Conservation (phyloP, 352 stramenopile species). For the Saprolegnia diclina region DNA sequence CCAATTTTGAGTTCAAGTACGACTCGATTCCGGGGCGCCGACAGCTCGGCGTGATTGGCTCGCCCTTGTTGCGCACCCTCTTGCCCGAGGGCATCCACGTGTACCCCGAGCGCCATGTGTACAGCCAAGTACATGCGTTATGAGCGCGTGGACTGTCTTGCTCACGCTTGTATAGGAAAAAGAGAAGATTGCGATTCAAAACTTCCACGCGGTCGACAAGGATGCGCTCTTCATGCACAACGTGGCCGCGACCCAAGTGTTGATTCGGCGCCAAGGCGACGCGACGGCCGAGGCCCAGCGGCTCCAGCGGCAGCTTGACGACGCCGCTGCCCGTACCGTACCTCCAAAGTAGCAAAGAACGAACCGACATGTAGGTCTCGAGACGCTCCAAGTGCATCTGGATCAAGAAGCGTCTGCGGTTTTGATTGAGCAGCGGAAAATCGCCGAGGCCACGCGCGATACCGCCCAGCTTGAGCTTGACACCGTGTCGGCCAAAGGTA, state of each 20-base stretch:
- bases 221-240: conserved; percentile 90
- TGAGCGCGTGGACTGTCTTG: background rate
- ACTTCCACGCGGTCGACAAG: conserved; percentile 86
- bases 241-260: conserved; percentile 81
- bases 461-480: conserved; percentile 39
- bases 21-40: conserved; percentile 59
- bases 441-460: conserved; percentile 39
- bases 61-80: conserved; percentile 43
- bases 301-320: conserved; percentile 35
- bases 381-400: conserved; percentile 45
- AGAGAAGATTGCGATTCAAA: conserved; percentile 60
- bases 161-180: conserved; percentile 29
- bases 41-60: conserved; percentile 64
- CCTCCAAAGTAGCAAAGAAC: no score
- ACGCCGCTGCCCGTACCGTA: conserved; percentile 35
- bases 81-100: conserved; percentile 71
- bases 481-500: conserved; percentile 35
- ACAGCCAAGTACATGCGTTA: conserved; percentile 30
- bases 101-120: conserved; percentile 48
- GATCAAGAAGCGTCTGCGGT: conserved; percentile 60
- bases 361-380: conserved; percentile 30
- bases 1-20: conserved; percentile 76
- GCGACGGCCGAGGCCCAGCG: conserved; percentile 27
- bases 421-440: conserved; percentile 53
- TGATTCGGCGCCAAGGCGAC: conserved; percentile 40